phyloP scores from a whole-genome alignment of 768 basidiomycete species.

The Pleurotus eryngii region DNA sequence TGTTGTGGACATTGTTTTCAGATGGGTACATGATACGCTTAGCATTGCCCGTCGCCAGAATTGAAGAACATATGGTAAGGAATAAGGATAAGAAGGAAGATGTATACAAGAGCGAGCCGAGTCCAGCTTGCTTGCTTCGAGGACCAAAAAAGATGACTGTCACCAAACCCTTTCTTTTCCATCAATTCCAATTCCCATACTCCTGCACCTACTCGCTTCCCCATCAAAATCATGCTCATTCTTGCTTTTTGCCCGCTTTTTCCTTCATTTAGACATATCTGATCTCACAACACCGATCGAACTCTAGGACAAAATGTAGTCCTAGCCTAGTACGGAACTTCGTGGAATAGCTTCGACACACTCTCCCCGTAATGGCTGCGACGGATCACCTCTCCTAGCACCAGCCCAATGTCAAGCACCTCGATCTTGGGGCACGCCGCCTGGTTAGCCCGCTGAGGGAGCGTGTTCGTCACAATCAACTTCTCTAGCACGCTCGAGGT shows the following conservation, averaged over 20 bases:
- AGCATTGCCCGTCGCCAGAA: conserved; percentile 45
- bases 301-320: neutral
- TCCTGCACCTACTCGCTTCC: conserved; percentile 7
- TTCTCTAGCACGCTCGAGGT: conserved; percentile 79
- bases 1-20: conserved; percentile 41
- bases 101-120: conserved; percentile 8
- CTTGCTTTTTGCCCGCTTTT: neutral
- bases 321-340: conserved; percentile 72
- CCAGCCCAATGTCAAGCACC: conserved; percentile 91
- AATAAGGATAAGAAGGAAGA: conserved; percentile 12
- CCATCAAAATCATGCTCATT: neutral
- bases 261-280: conserved; percentile 9
- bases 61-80: conserved; percentile 25
- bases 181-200: conserved; percentile 9
- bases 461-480: conserved; percentile 97
- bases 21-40: conserved; percentile 56
- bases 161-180: conserved; percentile 10
- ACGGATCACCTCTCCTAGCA: conserved; percentile 94
- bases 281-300: neutral
- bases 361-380: conserved; percentile 97
- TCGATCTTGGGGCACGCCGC: conserved; percentile 75
- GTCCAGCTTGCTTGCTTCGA: conserved; percentile 10
- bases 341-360: conserved; percentile 84
- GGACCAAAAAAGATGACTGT: conserved; percentile 10
- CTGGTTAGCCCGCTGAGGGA: conserved; percentile 83